Evolutionary conservation across 2,329 filamentous ascomycete genomes (phyloP), one percentile per base, ranked within the genome.

Genomic region (Lithohypha guttulata): DNA sequence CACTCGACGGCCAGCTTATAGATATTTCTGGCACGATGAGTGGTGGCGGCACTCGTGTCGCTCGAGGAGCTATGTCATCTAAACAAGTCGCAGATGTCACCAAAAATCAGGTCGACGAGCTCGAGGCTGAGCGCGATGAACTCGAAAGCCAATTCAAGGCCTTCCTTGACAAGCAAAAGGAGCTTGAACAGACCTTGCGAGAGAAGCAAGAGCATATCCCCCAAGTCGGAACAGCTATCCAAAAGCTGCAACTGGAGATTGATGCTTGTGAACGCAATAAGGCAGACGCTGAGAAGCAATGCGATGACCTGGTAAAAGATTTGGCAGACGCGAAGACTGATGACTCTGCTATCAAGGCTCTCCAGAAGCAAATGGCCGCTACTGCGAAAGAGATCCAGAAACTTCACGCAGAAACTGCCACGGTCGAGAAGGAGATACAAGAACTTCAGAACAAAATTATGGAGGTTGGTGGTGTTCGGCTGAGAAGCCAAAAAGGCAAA

Each of bases 21-120:
- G 91, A 98, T 64, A 93, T 93, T 58, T 95, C 89, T 1, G 91
- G 91, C 69, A 96, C 91, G 23, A 96, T 98, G 91, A 94, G 84
- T 42, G 91, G 91, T 68, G 91, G 91, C 69, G 91, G 91, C 41
- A 89, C 77, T 31, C 83, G 84, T 11, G 84, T 91, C 41, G 87
- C 89, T 52, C 85, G 80, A 55, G 93, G 93, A 1, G 77, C 86
- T 42, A 98, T 98, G 93, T 96, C 89, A 0, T 93, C 87, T 8
- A 96, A 94, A 62, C 77, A 93, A 31, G 79, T 83, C n/a, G 75
- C 84, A 1, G 85, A 93, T 42, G 82, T 81, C 11, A 82, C 78
- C 36, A 87, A 85, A 59, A 89, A 96, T 49, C 83, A 93, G 54
- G 89, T 98, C 3, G 59, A 73, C 34, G 87, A 91, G 62, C 74